phyloP scores from a whole-genome alignment of 2,329 filamentous ascomycete genomes.

The Apiospora hydei region DNA sequence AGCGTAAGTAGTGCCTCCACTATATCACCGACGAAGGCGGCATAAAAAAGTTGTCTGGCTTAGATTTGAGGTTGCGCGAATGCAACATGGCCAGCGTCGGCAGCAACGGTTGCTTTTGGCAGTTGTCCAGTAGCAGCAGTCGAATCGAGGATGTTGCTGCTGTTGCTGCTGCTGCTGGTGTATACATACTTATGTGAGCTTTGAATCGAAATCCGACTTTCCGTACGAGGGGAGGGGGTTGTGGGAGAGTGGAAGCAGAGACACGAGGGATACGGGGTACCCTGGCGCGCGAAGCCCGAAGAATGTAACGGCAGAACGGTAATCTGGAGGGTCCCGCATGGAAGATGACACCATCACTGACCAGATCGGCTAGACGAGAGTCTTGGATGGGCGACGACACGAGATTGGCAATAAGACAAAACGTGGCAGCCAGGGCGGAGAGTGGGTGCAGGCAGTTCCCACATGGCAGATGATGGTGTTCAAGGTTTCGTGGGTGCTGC shows the following conservation, averaged over 20 bases:
- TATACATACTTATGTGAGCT: slow-evolving; percentile 8
- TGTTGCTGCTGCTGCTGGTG: background rate
- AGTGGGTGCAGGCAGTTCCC: slow-evolving; percentile 7
- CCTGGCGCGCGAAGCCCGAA: slow-evolving; percentile 14
- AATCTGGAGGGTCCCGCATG: slow-evolving; percentile 13
- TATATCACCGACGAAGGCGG: background rate
- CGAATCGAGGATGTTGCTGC: background rate
- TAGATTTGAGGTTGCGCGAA: background rate
- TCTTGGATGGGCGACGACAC: slow-evolving; percentile 6
- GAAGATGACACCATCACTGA: slow-evolving; percentile 16
- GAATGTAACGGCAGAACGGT: slow-evolving; percentile 14
- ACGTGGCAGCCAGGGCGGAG: slow-evolving; percentile 9
- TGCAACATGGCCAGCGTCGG: background rate
- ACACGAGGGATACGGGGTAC: slow-evolving; percentile 13
- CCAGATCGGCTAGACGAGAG: slow-evolving; percentile 12
- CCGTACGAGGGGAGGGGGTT: background rate
- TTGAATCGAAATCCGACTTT: background rate
- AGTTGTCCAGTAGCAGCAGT: background rate
- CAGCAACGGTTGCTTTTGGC: background rate
- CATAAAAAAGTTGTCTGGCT: background rate
- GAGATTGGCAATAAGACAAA: slow-evolving; percentile 22
- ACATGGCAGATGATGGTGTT: slow-evolving; percentile 10
- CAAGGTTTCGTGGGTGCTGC: background rate
- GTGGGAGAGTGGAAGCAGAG: background rate
- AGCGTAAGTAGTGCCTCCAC: background rate